Evolutionary conservation across 441 rosid genomes (phyloP), one percentile per base, ranked within the genome.

Genomic region (Sinapis alba): DNA sequence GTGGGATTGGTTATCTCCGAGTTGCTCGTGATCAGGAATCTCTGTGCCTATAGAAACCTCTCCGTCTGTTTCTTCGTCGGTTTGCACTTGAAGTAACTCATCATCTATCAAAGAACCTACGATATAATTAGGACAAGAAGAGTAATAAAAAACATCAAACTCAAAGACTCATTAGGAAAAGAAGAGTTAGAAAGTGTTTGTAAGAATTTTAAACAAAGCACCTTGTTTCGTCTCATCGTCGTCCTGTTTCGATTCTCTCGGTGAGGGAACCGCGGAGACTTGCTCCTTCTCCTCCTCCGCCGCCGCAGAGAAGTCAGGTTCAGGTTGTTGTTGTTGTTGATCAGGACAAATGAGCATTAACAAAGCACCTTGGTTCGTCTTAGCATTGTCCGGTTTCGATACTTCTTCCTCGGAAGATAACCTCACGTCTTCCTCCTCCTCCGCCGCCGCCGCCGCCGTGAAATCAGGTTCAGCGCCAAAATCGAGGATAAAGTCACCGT

Each of bases 41-140:
- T 91, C 93, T 15, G 95, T 89, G 47, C 98, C 98, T 50, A 90
- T 85, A 0, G 98, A 90, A 73, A 91, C 76, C 58, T 88, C 97
- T 3, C 86, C 88, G 32, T 87, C 94, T 19, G 71, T 78, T 69
- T 86, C 96, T 72, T 87, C 96, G 16, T 78, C 77, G 20, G 36
- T 79, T 45, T 82, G 81, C 80, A 77, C 66, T 79, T 73, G 38
- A 16, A 6, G 1, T 45, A 0, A 78, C 62, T 83, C 93, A 69
- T 86, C 88, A 32, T 61, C 65, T 53, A 73, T 21, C 1, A 53
- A 62, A 61, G 73, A 43, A 61, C 10, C 72, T 59, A 45, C 19
- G 0, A 45, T 34, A 71, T 3, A 64, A 1, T 3, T 50, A 50
- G 20, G 7, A 30, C 6, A 30, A 30, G 24, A 23, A 23, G 24